Percentiles rank a stretch among this genome's conserved stretches.
Evolutionary conservation across 257 asterid genomes (phyloP).

Genomic region (Scutellaria galericulata): DNA sequence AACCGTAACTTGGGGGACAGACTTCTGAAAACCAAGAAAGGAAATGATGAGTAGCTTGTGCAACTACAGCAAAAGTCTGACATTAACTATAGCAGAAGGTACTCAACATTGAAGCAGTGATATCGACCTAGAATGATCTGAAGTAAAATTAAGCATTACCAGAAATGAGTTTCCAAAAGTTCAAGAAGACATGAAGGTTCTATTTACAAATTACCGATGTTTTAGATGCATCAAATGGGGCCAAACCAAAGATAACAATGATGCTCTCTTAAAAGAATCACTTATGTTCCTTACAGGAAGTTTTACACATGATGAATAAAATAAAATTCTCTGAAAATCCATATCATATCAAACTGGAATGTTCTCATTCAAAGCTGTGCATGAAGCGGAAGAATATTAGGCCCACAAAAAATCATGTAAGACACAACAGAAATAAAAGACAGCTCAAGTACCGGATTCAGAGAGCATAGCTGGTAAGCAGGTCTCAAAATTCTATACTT

Average conservation of each 20-base stretch:
- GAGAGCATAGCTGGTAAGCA: constrained; percentile 3
- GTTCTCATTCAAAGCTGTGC: background rate
- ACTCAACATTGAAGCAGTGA: background rate
- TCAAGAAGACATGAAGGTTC: background rate
- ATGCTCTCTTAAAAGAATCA: background rate
- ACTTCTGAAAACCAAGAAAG: background rate
- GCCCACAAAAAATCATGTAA: too few relatives aligned
- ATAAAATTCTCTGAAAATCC: background rate
- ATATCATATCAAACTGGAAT: background rate
- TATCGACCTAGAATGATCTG: background rate
- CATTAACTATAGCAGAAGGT: background rate
- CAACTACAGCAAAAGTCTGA: too few relatives aligned
- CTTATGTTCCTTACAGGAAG: background rate
- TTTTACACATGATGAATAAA: background rate
- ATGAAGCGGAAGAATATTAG: background rate
- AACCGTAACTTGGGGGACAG: background rate
- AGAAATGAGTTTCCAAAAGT: constrained; percentile 2
- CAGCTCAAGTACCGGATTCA: background rate
- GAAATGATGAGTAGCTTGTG: background rate
- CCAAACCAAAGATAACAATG: background rate
- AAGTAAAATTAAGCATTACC: background rate
- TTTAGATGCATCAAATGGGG: background rate
- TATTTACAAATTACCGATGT: background rate
- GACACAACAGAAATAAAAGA: background rate
- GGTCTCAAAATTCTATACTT: background rate